Percentiles rank a stretch among this genome's conserved stretches.
These are phyloP conservation scores for Vinca major DNA, from an alignment of 305 asterid species.

Conservation along the genomic window DNA sequence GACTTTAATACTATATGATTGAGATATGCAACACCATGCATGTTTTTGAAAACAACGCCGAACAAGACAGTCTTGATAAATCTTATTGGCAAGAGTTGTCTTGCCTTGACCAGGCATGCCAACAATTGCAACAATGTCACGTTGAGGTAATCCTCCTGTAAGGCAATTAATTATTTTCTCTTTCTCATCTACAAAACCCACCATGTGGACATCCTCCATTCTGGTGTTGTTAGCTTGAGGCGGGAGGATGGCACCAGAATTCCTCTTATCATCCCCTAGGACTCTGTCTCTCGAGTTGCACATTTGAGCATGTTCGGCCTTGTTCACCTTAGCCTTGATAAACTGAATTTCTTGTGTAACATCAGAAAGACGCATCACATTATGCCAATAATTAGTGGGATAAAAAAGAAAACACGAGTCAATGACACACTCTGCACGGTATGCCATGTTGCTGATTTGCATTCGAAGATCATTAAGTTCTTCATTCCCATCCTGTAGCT, in stretches of 20 bases:
- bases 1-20: background rate
- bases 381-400: constrained; percentile 1
- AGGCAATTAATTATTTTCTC: background rate
- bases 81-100: constrained; percentile 5
- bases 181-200: constrained; percentile 21
- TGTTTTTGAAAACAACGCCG: background rate
- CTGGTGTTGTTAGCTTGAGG: background rate
- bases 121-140: constrained; percentile 3
- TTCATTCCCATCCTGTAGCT: background rate
- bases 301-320: background rate
- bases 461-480: constrained; percentile 1
- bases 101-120: constrained; percentile 9
- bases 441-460: constrained; percentile 5
- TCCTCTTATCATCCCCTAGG: background rate
- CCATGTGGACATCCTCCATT: background rate
- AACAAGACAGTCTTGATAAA: background rate
- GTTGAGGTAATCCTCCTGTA: background rate
- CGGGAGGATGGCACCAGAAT: too few relatives aligned
- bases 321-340: background rate
- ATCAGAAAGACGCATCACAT: background rate
- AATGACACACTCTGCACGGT: constrained; percentile 10
- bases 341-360: too few relatives aligned
- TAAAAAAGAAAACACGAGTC: background rate
- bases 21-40: constrained; percentile 6
- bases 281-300: background rate